Base-by-base conservation (phyloP, 2,329 filamentous ascomycete genomes). In the Aulographum hederae region DNA sequence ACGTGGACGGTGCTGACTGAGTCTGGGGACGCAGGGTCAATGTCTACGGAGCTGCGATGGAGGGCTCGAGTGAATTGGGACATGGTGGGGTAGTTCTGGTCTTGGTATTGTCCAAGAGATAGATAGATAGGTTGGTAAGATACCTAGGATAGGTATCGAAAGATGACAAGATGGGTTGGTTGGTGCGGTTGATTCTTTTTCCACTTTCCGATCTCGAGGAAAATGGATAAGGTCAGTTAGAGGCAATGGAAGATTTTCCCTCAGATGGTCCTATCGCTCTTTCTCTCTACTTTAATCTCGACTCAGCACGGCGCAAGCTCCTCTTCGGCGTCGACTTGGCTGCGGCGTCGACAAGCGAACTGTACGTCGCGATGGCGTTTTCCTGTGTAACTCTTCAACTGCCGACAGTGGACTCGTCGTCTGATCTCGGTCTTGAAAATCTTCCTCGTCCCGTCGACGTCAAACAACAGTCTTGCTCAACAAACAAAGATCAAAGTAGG, bases 31-130 rank as follows among this genome's bases (percentile, higher is more conserved):
- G 12, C 12, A 14, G 3, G 16, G 18, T 34, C 34, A n/a, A 28
- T 18, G 18, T 28, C 26, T 6, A n/a, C 26, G 26, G 15, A 16
- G 26, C 6, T 8, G 26, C 26, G 12, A 15, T 28, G 11, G 26
- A n/a, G 6, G 8, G 12, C 15, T 6, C 26, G 26, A 13, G 15
- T 13, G 26, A 28, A n/a, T 6, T 13, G 6, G 26, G 15, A 16
- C 6, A 8, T 34, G 6, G 41, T 41, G 14, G 44, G 43, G 27
- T 20, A 39, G 34, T 23, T 32, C 30, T 11, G 34, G 26, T 13
- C 6, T 15, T 28, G 6, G 6, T 16, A 8, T 28, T 15, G 26
- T n/a, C 21, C 26, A 43, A 37, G 37, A 38, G 37, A 16, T 44
- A 39, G 31, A 37, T 31, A 15, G 18, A n/a, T n/a, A n/a, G n/a